Base-by-base conservation (phyloP, 805 yeast genomes). In the Tetrapisispora taiwanensis region DNA sequence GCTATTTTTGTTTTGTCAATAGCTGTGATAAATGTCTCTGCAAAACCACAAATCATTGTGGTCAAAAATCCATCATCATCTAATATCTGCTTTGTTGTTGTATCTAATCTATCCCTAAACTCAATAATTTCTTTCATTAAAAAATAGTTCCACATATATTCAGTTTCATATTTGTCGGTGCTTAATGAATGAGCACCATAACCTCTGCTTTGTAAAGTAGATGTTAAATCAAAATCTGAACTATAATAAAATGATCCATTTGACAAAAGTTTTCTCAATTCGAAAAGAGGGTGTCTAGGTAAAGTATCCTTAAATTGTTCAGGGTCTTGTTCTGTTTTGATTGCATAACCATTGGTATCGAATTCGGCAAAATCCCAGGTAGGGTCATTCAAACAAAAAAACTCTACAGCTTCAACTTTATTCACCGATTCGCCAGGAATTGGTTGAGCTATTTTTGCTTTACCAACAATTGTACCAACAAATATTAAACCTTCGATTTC, bases 71-170 rank as follows among this genome's bases (percentile, higher is more conserved):
- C 81, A 55, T 83, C 84, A 27, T 72, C 72, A 58, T 89, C 95
- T 44, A 92, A 59, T 10, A 74, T 67, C 28, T 67, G 63, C 50
- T 76, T 81, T 31, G 78, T 75, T 13, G 67, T 73, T 4, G 68
- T 67, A 34, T 81, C 87, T 43, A 87, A 65, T 46, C 81, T 79
- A 48, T 80, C 73, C 48, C 95, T 70, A 63, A 82, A 88, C 41
- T 74, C 72, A 47, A 86, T 69, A 43, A 90, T 72, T 48, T 86
- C 95, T 43, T 79, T 73, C 81, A 89, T 81, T 79, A 92, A 76
- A 60, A 84, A 90, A 9, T 82, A 74, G 62, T 92, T 92, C 98
- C 99, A 92, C 97, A 92, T 90, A 58, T 83, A 92, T 52, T 88
- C 89, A 39, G 76, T 77, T 58, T 83, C 88, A 52, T 76, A 81